Base-by-base conservation (phyloP, 192 early-diverging fungal genomes). In the Neocallimastix lanati region DNA sequence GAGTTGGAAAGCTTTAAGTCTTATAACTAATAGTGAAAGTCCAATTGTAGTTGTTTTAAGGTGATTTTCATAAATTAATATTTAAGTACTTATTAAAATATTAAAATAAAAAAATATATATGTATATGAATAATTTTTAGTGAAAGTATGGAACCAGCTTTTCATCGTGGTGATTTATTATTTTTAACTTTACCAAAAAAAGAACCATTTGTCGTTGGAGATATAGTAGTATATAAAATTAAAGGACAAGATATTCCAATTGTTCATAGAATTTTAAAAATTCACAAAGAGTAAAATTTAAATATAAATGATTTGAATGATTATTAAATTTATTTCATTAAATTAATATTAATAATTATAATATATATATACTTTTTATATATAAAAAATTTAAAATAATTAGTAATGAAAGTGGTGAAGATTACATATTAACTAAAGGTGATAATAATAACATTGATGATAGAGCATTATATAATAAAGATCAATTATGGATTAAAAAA, bases 141-240 rank as follows among this genome's bases (percentile, higher is more conserved):
- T 85, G 97, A 92, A 78, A 94, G 92, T 85, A 99, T 99, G 97
- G 95, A 96, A 82, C 96, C 97, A 29, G 97, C 96, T 29, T 97
- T 98, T 83, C 86, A 92, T 79, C 87, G 94, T 82, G 97, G 97
- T 27, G 97, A 99, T 36, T 78, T 80, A 29, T 76, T 99, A 37
- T 94, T 97, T 79, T 86, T 99, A 37, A 85, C 90, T 80, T 91
- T 94, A 81, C 89, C 90, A n/a, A 84, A 83, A 28, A 86, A 86
- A 30, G 87, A 87, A 15, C 93, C 95, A 27, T 87, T 96, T 28
- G 84, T 89, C 28, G 90, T 96, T 27, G 96, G 96, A 81, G 96
- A 99, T 82, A 96, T 99, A 81, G 91, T 90, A 81, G 96, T 99
- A 21, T 98, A 92, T 88, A 98, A 97, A 82, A 84, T 98, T 78